Conservation (phyloP, 306 rosid genomes). For the Erythrophleum fordii region DNA sequence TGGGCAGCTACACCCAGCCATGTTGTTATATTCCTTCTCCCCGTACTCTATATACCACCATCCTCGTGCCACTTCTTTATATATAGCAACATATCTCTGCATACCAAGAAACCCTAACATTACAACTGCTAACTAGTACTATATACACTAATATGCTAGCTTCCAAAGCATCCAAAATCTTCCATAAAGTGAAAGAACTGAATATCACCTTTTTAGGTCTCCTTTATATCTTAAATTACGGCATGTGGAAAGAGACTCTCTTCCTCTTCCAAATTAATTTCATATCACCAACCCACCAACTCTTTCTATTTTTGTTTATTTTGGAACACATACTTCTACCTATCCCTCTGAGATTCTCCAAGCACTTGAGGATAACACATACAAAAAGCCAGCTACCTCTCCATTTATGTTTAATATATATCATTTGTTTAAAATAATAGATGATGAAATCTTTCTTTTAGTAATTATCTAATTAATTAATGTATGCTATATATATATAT, state of each 20-base stretch:
- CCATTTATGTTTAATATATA: neutral
- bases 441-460: no score
- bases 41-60: conserved; percentile 43
- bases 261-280: conserved; percentile 30
- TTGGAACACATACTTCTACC: conserved; percentile 12
- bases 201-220: conserved; percentile 64
- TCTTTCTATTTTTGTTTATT: conserved; percentile 38
- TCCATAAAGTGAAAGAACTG: conserved; percentile 60
- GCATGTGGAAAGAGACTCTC: conserved; percentile 48
- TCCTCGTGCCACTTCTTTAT: conserved; percentile 73
- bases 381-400: neutral
- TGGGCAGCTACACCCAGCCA: conserved; percentile 51
- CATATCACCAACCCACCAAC: conserved; percentile 38
- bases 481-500: neutral
- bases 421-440: no score
- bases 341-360: conserved; percentile 40
- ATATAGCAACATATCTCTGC: conserved; percentile 64
- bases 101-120: conserved; percentile 30
- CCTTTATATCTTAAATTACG: conserved; percentile 44
- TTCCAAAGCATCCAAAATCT: conserved; percentile 67
- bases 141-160: conserved; percentile 2
- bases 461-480: neutral
- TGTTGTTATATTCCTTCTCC: conserved; percentile 74
- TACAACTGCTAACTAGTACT: neutral
- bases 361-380: neutral